Evolutionary conservation across 2,329 filamentous ascomycete species (phyloP), one percentile per base, ranked within the genome.

Genomic region (Pseudocercospora ulei): DNA sequence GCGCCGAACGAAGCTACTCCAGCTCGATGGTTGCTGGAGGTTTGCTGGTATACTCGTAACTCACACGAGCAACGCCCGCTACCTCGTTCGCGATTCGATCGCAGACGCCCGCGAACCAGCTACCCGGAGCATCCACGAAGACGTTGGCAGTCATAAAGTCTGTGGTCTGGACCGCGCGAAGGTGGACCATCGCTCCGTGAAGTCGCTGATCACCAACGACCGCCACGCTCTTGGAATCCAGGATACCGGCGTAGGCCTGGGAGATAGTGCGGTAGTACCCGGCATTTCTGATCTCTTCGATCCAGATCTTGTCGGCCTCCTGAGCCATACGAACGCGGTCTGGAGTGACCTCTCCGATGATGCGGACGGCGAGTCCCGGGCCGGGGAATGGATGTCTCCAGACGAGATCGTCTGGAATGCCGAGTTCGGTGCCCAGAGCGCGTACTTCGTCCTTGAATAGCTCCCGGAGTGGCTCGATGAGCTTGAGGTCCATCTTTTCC

Each of bases 381-480:
- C 81, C 81, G 0, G 80, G 80, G 70, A 85, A 86, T 14, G 81
- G 80, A 56, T 86, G 82, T 19, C 82, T 69, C 75, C 77, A 82
- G 38, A 88, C 78, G 5, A 88, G 75, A n/a, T 82, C 73, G 46
- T 81, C 71, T 34, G 76, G 70, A 42, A 87, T 82, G 16, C 77
- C 76, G 3, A 87, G 68, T 46, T 82, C 68, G 9, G 73, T 75
- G 20, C 82, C 82, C 3, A 87, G 64, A 48, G 70, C 65, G 42
- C 81, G 71, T 16, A 85, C 82, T 64, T 90, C 82, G 52, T 90
- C 82, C 61, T 90, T 90, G 72, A 87, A 88, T 18, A 90, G 68
- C 56, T 83, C 77, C 27, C 81, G 70, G 0, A 90, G 73, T 1
- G 82, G 82, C 65, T 92, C 82, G 46, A 90, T 82, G 22, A 84